Evolutionary conservation across 495 filamentous ascomycete genomes (phyloP).

Genomic region (Astrothelium subdiscretum): DNA sequence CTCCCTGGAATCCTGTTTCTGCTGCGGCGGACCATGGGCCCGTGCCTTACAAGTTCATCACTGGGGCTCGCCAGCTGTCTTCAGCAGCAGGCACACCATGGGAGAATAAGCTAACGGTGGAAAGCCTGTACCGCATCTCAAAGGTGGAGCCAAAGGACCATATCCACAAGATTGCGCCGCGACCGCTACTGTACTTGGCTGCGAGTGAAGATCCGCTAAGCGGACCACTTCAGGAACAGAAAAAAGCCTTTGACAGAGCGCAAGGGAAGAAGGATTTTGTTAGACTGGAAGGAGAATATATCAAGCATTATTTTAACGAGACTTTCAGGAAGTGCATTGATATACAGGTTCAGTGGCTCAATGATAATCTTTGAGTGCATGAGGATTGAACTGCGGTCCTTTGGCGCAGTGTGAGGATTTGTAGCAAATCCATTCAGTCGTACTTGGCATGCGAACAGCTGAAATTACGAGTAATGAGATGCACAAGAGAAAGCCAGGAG

Average conservation of each 20-base stretch:
- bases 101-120: slow-evolving; percentile 7
- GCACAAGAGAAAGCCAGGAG: too few relatives aligned
- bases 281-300: background rate
- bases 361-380: background rate
- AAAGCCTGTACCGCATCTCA: slow-evolving; percentile 8
- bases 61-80: slow-evolving; percentile 1
- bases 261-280: background rate
- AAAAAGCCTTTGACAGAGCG: slow-evolving; percentile 4
- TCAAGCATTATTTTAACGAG: background rate
- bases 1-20: background rate
- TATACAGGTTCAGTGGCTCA: background rate
- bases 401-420: too few relatives aligned
- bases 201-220: slow-evolving; percentile 6
- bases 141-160: slow-evolving; percentile 9
- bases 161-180: slow-evolving; percentile 5
- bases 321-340: background rate
- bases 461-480: too few relatives aligned
- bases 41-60: slow-evolving; percentile 5
- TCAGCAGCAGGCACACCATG: slow-evolving; percentile 5
- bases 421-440: too few relatives aligned
- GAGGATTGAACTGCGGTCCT: too few relatives aligned
- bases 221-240: slow-evolving; percentile 8
- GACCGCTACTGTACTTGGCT: slow-evolving; percentile 7
- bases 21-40: background rate
- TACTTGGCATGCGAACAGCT: too few relatives aligned